Percentiles rank a stretch among this genome's conserved stretches.
Evolutionary conservation across 441 rosid species (phyloP).

Genomic region (Adansonia grandidieri): DNA sequence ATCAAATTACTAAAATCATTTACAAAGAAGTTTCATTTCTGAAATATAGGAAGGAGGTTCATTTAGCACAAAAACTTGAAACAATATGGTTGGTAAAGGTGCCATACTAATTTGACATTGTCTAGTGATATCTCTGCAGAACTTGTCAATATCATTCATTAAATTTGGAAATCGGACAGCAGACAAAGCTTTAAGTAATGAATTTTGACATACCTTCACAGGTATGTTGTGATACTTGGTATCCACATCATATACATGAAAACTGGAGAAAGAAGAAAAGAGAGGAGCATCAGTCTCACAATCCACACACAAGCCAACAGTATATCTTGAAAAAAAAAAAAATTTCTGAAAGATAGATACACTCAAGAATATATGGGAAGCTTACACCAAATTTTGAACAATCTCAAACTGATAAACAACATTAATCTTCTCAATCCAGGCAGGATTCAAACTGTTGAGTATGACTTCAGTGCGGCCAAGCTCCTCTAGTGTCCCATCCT

Average conservation of each 20-base stretch:
- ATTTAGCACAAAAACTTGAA: not conserved
- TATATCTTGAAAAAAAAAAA: not conserved
- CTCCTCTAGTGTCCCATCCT: conserved; percentile 70
- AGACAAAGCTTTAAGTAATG: conserved; percentile 10
- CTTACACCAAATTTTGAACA: conserved; percentile 75
- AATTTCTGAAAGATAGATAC: not conserved
- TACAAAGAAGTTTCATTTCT: conserved; percentile 9
- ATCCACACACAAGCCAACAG: not conserved
- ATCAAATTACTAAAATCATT: conserved; percentile 5
- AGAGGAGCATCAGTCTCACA: conserved; percentile 8
- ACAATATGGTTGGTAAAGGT: conserved; percentile 2
- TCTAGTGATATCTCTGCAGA: not conserved
- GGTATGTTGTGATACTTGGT: conserved; percentile 63
- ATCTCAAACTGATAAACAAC: conserved; percentile 80
- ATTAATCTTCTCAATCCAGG: conserved; percentile 72
- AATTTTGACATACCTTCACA: conserved; percentile 54
- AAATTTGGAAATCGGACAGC: conserved; percentile 3
- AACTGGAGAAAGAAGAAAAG: conserved; percentile 41
- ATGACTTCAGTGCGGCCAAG: conserved; percentile 88
- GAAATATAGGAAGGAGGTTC: not conserved
- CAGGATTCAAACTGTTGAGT: conserved; percentile 65
- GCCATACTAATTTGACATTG: conserved; percentile 18
- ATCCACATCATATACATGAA: conserved; percentile 74
- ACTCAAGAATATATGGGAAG: conserved; percentile 21
- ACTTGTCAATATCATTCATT: not conserved